These are phyloP conservation scores for Camelina hispida DNA, from an alignment of 345 rosid genomes.

Conservation along the genomic window DNA sequence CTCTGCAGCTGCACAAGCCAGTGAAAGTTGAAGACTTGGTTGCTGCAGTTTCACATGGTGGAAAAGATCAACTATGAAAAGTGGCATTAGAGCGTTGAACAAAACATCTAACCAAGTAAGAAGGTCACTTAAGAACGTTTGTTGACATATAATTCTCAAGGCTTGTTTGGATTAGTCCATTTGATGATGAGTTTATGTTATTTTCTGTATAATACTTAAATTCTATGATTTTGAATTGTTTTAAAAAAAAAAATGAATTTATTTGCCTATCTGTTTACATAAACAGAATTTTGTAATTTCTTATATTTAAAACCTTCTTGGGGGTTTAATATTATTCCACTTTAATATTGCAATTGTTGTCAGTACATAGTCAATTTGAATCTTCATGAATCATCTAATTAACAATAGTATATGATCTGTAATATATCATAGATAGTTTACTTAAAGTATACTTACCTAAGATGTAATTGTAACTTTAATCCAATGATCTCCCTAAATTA, in stretches of 20 bases:
- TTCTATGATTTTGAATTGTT: neutral
- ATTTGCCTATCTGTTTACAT: neutral
- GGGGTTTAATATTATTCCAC: neutral
- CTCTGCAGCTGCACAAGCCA: slow-evolving; percentile 73
- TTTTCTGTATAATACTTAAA: neutral
- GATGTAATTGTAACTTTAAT: neutral
- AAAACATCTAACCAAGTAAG: slow-evolving; percentile 1
- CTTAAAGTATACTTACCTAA: neutral
- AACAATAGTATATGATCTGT: too few species aligned
- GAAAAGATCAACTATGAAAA: neutral
- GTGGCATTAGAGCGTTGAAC: neutral
- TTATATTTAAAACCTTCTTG: neutral
- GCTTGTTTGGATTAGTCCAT: slow-evolving; percentile 3
- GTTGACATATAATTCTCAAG: slow-evolving; percentile 12
- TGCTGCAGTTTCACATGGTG: slow-evolving; percentile 42
- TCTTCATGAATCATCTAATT: neutral
- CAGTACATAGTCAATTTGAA: neutral
- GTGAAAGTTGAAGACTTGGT: slow-evolving; percentile 65
- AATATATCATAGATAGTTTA: neutral
- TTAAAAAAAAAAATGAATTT: neutral
- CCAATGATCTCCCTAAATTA: neutral
- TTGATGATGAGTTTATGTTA: neutral
- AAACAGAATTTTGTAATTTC: neutral
- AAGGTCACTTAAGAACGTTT: neutral
- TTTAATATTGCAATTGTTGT: neutral